These are phyloP conservation scores for Solanum neorickii DNA, from an alignment of 257 asterid species.

Conservation along the genomic window DNA sequence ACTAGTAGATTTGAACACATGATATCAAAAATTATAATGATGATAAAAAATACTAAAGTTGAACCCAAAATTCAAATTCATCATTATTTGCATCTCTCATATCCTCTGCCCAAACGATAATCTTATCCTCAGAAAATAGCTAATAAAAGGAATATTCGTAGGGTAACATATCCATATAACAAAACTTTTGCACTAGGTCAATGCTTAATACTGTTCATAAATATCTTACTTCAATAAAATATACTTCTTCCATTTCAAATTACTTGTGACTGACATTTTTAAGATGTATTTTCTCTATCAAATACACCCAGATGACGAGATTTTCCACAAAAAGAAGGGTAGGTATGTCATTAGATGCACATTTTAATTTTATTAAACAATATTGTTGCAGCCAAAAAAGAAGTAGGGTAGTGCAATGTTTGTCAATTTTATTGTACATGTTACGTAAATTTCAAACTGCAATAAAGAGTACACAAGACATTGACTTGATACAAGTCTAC, in stretches of 20 bases:
- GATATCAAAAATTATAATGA: neutral
- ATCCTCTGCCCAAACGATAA: neutral
- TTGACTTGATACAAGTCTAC: slow-evolving; percentile 1
- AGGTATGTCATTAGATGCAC: neutral
- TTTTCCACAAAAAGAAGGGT: neutral
- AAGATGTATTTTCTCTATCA: neutral
- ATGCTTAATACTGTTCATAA: neutral
- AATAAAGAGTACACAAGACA: slow-evolving; percentile 5
- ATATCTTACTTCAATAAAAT: neutral
- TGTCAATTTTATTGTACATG: slow-evolving; percentile 1
- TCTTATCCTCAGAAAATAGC: neutral
- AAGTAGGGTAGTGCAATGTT: neutral
- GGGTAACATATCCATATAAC: neutral
- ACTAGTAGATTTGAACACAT: neutral
- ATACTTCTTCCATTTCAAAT: neutral
- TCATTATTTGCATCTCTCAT: too few relatives aligned
- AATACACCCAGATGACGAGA: neutral
- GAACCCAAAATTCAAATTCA: too few relatives aligned
- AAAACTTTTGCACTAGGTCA: neutral
- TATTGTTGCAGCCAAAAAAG: neutral
- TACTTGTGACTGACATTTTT: neutral
- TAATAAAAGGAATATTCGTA: neutral
- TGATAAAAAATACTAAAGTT: too few relatives aligned
- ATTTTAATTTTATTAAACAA: neutral
- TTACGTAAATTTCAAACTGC: slow-evolving; percentile 11